Percentiles rank a stretch among this genome's conserved stretches.
phyloP scores from a whole-genome alignment of 345 rosid species.

The Cardamine resedifolia region DNA sequence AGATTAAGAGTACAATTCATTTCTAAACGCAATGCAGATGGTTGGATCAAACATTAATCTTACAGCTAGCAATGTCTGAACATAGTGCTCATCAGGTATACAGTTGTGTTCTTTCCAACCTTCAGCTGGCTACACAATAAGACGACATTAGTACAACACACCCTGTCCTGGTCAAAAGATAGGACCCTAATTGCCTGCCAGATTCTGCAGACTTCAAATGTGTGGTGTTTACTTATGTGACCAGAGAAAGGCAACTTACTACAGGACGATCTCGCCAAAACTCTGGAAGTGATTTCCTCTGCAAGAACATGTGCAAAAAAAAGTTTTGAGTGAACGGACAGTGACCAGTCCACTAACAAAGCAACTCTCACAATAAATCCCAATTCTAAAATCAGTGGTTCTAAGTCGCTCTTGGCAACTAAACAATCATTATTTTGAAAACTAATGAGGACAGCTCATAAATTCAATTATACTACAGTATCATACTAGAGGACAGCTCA shows the following conservation, averaged over 20 bases:
- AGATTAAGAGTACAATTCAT: not conserved
- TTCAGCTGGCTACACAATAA: slow-evolving; percentile 67
- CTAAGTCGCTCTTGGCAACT: not conserved
- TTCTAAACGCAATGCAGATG: not conserved
- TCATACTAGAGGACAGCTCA: not conserved
- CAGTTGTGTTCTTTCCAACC: slow-evolving; percentile 86
- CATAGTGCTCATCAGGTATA: slow-evolving; percentile 97
- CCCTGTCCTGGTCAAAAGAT: not conserved
- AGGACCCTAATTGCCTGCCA: not conserved
- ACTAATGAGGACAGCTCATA: not conserved
- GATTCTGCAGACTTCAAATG: not conserved
- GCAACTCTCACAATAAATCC: slow-evolving; percentile 2
- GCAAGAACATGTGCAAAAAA: slow-evolving; percentile 38
- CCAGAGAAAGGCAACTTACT: slow-evolving; percentile 52
- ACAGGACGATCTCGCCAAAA: slow-evolving; percentile 87
- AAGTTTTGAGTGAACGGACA: not conserved
- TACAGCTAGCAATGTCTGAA: slow-evolving; percentile 90
- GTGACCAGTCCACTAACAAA: slow-evolving; percentile 15
- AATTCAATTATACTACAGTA: not conserved
- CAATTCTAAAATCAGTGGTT: not conserved
- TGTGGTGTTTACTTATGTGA: not conserved
- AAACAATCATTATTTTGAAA: not conserved
- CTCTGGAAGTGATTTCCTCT: slow-evolving; percentile 87
- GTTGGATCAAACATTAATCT: slow-evolving; percentile 38
- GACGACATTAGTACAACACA: slow-evolving; percentile 22